These are phyloP conservation scores for Fistulifera solaris DNA, from an alignment of 108 stramenopile genomes.

Conservation along the genomic window DNA sequence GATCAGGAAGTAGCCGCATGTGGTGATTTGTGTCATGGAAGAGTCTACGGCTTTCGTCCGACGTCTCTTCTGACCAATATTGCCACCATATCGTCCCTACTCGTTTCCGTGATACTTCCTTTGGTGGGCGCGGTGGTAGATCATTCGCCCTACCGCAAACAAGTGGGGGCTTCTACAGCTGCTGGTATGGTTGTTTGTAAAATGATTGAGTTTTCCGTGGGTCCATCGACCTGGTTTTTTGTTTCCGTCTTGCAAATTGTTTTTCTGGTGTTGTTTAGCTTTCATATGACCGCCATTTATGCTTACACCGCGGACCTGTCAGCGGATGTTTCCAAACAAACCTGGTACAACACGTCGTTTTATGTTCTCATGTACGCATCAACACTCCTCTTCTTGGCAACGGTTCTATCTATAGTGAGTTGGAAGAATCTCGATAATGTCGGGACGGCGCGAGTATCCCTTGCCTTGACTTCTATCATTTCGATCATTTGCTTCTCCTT, in stretches of 20 bases:
- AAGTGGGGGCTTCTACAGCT: conserved; percentile 38
- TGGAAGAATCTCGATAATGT: conserved; percentile 16
- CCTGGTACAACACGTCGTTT: conserved; percentile 20
- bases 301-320: conserved; percentile 40
- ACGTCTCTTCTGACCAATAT: conserved; percentile 46
- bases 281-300: conserved; percentile 5
- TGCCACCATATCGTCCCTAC: conserved; percentile 43
- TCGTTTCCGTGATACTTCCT: conserved; percentile 41
- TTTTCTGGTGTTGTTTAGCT: conserved; percentile 4
- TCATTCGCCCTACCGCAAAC: conserved; percentile 46
- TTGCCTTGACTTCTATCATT: conserved; percentile 15
- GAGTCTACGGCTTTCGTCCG: conserved; percentile 16
- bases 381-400: conserved; percentile 21
- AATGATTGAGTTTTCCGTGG: conserved; percentile 39
- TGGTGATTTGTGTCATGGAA: background rate
- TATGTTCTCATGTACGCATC: conserved; percentile 27
- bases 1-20: conserved; percentile 18
- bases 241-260: conserved; percentile 44
- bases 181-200: conserved; percentile 21
- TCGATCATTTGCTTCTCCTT: conserved; percentile 17
- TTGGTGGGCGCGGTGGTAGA: conserved; percentile 65
- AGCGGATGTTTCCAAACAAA: conserved; percentile 5
- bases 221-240: conserved; percentile 41
- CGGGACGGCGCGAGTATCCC: conserved; percentile 23
- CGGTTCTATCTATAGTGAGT: conserved; percentile 3